phyloP scores from a whole-genome alignment of 192 early-diverging fungal genomes.

The Coemansia sp. region DNA sequence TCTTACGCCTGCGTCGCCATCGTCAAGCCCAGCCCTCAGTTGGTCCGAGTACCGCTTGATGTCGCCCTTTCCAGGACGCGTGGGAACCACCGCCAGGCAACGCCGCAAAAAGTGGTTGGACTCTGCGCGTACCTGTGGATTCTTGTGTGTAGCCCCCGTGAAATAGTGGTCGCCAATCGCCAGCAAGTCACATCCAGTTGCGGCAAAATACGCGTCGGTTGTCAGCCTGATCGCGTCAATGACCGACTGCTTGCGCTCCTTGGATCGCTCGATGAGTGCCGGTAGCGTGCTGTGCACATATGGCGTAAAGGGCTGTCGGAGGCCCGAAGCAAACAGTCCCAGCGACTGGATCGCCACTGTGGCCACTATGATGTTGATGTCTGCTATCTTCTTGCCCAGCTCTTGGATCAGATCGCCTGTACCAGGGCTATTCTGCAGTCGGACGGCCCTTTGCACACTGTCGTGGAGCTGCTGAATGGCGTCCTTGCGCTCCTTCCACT shows the following conservation, averaged over 20 bases:
- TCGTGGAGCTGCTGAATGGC: conserved; percentile 71
- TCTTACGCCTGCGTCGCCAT: conserved; percentile 77
- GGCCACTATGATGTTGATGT: conserved; percentile 86
- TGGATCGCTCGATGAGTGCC: conserved; percentile 86
- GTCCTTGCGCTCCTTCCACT: conserved; percentile 98
- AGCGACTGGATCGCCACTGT: conserved; percentile 78
- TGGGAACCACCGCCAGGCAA: conserved; percentile 68
- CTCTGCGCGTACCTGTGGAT: conserved; percentile 86
- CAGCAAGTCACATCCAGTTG: conserved; percentile 45
- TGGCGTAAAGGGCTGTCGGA: conserved; percentile 76
- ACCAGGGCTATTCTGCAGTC: conserved; percentile 46
- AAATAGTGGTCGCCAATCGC: conserved; percentile 79
- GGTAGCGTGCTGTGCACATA: conserved; percentile 66
- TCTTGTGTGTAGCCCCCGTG: conserved; percentile 76
- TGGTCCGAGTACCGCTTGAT: conserved; percentile 76
- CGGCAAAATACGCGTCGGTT: conserved; percentile 78
- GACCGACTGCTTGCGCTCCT: conserved; percentile 91
- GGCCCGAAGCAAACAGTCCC: conserved; percentile 72
- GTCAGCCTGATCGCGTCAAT: conserved; percentile 77
- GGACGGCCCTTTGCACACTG: conserved; percentile 33
- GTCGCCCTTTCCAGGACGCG: conserved; percentile 73
- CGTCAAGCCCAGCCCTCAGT: conserved; percentile 76
- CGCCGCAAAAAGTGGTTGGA: conserved; percentile 69
- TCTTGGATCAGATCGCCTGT: conserved; percentile 76
- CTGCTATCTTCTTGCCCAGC: conserved; percentile 80